Percentiles rank a stretch among this genome's conserved stretches.
These are phyloP conservation scores for Cystobasidium tubakii DNA, from an alignment of 768 basidiomycete genomes.

Conservation along the genomic window DNA sequence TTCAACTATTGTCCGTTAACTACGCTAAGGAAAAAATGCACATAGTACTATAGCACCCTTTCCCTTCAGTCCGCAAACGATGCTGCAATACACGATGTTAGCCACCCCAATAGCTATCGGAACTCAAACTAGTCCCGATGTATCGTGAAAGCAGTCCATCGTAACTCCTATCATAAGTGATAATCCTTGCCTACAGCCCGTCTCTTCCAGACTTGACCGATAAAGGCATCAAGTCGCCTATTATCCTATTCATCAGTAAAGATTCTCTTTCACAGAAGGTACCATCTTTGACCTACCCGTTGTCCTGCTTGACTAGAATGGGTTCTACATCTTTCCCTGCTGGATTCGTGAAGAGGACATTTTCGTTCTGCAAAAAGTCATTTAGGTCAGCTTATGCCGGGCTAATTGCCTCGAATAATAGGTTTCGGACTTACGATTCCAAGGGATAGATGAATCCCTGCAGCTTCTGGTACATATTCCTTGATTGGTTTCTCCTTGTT, in stretches of 20 bases:
- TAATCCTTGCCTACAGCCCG: slow-evolving; percentile 28
- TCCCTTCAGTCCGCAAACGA: too few species aligned
- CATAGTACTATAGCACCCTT: too few species aligned
- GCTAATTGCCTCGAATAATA: background rate
- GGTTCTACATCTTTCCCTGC: background rate
- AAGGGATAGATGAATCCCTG: slow-evolving; percentile 28
- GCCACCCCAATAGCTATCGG: too few species aligned
- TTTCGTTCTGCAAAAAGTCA: slow-evolving; percentile 1
- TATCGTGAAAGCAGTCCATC: too few species aligned
- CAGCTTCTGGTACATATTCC: slow-evolving; percentile 14
- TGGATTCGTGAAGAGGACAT: slow-evolving; percentile 32
- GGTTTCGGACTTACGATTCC: slow-evolving; percentile 9
- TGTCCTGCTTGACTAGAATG: slow-evolving; percentile 3
- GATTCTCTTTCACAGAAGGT: background rate
- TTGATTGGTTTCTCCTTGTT: background rate
- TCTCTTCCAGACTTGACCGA: slow-evolving; percentile 24
- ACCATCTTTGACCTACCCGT: slow-evolving; percentile 26
- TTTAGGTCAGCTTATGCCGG: background rate
- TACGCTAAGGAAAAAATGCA: too few species aligned
- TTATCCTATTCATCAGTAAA: background rate
- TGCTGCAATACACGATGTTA: too few species aligned
- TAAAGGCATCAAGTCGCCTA: slow-evolving; percentile 22
- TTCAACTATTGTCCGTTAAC: too few species aligned
- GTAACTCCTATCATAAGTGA: slow-evolving; percentile 1
- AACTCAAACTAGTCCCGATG: too few species aligned